Evolutionary conservation across 2,329 filamentous ascomycete species (phyloP).

Genomic region (Aulographum hederae): DNA sequence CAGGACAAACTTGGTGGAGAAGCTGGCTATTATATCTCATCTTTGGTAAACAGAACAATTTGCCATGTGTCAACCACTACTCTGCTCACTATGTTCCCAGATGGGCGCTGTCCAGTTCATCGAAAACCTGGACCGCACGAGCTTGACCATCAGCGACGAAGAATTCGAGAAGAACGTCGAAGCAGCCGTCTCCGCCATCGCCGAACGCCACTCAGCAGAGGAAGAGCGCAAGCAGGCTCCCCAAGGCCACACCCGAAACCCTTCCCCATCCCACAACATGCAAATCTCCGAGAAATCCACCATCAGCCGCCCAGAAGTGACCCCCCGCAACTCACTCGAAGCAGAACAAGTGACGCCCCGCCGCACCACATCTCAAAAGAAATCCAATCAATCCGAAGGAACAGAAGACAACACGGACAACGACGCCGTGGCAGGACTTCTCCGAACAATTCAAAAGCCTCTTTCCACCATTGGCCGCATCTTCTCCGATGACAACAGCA

Average conservation of each 20-base stretch:
- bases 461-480: slow-evolving; percentile 86
- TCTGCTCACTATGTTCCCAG: no score
- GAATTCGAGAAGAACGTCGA: slow-evolving; percentile 97
- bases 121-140: slow-evolving; percentile 87
- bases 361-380: slow-evolving; percentile 36
- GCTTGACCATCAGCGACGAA: slow-evolving; percentile 78
- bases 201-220: slow-evolving; percentile 60
- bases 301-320: slow-evolving; percentile 36
- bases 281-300: slow-evolving; percentile 29
- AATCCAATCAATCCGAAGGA: slow-evolving; percentile 18
- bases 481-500: slow-evolving; percentile 53
- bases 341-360: slow-evolving; percentile 39
- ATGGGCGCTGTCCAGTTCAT: slow-evolving; percentile 95
- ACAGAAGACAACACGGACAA: slow-evolving; percentile 59
- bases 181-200: slow-evolving; percentile 84
- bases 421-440: slow-evolving; percentile 64
- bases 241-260: slow-evolving; percentile 10
- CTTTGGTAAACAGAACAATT: slow-evolving; percentile 38
- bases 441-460: slow-evolving; percentile 81
- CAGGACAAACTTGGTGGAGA: slow-evolving; percentile 96
- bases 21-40: slow-evolving; percentile 94
- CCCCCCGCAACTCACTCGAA: slow-evolving; percentile 39
- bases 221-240: slow-evolving; percentile 18
- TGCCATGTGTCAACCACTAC: not conserved
- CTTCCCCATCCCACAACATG: slow-evolving; percentile 23